Conservation (phyloP, 1,139 yeast species). For the Kurtzmaniella natalensis region DNA sequence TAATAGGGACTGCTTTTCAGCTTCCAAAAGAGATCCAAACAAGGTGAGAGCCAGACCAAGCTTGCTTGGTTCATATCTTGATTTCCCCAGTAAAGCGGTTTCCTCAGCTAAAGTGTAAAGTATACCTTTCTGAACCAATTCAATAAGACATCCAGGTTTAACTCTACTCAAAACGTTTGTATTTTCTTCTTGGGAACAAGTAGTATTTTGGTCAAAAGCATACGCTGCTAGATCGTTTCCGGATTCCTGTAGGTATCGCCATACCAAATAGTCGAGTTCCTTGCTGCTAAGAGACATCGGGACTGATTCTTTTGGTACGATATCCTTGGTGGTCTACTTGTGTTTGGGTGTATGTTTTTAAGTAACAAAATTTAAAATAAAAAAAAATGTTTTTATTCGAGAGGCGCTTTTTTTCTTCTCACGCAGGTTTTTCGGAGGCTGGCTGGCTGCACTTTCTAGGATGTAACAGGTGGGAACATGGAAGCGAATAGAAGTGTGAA, state of each 20-base stretch:
- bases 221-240: constrained; percentile 78
- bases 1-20: constrained; percentile 12
- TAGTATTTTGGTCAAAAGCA: constrained; percentile 75
- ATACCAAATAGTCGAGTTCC: constrained; percentile 84
- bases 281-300: constrained; percentile 85
- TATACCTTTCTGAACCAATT: constrained; percentile 81
- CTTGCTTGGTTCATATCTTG: constrained; percentile 11
- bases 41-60: constrained; percentile 10
- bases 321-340: no score
- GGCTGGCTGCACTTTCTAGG: no score
- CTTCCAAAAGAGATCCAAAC: constrained; percentile 27
- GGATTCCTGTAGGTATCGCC: constrained; percentile 90
- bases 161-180: constrained; percentile 36
- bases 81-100: constrained; percentile 7
- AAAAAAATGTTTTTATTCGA: no score
- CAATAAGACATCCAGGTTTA: constrained; percentile 70
- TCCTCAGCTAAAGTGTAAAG: constrained; percentile 48
- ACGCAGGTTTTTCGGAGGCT: no score
- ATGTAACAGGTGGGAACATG: no score
- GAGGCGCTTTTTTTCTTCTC: no score
- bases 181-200: constrained; percentile 55
- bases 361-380: no score
- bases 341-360: no score
- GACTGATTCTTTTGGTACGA: no score
- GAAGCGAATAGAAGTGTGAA: no score